Base-by-base conservation (phyloP, 2,329 filamentous ascomycete species). In the Alternaria sp. region DNA sequence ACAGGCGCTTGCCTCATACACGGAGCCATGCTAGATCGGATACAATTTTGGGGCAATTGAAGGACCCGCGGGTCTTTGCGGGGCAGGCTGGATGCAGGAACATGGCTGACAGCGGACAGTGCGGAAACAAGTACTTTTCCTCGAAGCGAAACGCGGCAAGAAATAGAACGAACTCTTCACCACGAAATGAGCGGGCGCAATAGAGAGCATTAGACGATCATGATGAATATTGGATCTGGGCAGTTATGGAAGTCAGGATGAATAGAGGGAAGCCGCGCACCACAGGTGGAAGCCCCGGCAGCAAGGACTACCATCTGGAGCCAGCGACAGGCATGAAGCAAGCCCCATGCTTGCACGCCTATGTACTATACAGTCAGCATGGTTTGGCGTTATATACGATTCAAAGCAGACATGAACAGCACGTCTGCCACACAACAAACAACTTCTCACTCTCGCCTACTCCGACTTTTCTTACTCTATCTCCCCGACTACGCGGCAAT, bases 111-210 rank as follows among this genome's bases (percentile, higher is more conserved):
- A 60, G 30, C 21, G 36, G 28, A 28, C 72, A 96, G 96, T 99
- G 59, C 92, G 93, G 81, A 93, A 95, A 85, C 92, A 97, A 83
- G 96, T 99, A 30, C 86, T 99, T 28, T 99, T 99, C 82, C 87
- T 98, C 61, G 96, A 99, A 80, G 89, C 92, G 78, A 97, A 97
- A 80, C 91, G 93, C 79, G 91, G 90, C 79, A 89, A 87, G 82
- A 87, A 82, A 69, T 62, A 59, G 46, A 30, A 26, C 15, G 15
- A 11, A 12, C 30, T 11, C 6, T 28, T 1, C 19, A 51, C 9
- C 23, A 66, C 47, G 26, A 55, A 11, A 46, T 15, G 17, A 53
- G 43, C 45, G 45, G 40, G 51, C 19, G 46, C 28, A 56, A n/a
- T 26, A 4, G 12, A 4, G 3, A 21, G 1, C 11, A 32, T 25